Evolutionary conservation across 805 yeast species (phyloP), one percentile per base, ranked within the genome.

Genomic region (Kodamaea hsintzibuensis): DNA sequence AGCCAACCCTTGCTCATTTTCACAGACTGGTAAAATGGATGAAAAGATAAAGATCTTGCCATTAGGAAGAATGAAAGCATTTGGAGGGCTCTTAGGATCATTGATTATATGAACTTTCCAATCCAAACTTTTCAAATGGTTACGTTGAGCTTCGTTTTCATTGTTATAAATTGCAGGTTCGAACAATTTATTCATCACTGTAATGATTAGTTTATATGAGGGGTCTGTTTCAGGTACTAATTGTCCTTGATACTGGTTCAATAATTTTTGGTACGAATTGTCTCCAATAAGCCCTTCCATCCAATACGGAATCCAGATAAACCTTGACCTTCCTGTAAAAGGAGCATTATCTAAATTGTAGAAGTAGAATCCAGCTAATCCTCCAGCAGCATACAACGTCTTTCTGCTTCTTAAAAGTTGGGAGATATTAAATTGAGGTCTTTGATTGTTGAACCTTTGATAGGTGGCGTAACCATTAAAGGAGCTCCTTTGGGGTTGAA

Each of bases 41-140:
- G 86, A 78, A 64, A 89, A 90, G 16, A 95, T 91, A 71, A 95
- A 95, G 43, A 95, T 96, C 68, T 92, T 92, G 6, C 99, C 99
- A 56, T 95, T 93, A 17, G 98, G 98, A 37, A 95, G 76, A 16
- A 95, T 97, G 71, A 95, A 93, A 1, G 99, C 99, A 71, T 95
- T 95, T 2, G 99, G 98, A 13, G 96, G 92, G 1, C 87, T 83
- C 54, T 83, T 86, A 57, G 86, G 81, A 17, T 90, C 86, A 44
- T 65, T 61, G 45, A 76, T 62, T 18, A 95, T 88, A 65, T 90
- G 90, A 27, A 95, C 82, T 58, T 82, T 75, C 98, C 99, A 95
- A 42, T 85, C 77, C 58, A 60, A 74, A 67, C 58, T 64, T 61
- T 66, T 72, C 67, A 67, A 68, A 63, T 62, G 78, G 45, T 51